Conservation (phyloP, 2,329 filamentous ascomycete genomes). For the Diplodia sapinea region DNA sequence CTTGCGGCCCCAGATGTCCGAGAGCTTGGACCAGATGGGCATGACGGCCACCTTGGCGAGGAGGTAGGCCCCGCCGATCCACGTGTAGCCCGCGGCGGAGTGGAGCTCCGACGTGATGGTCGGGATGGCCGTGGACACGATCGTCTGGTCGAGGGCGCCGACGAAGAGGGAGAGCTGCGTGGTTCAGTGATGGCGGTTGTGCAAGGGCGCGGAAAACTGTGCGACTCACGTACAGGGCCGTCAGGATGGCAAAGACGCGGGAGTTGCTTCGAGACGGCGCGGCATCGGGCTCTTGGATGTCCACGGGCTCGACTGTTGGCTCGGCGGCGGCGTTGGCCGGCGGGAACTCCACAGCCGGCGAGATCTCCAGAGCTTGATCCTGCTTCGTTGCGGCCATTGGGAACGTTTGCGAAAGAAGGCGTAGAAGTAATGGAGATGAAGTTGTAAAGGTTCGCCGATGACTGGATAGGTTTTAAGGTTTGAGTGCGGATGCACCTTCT, state of each 20-base stretch:
- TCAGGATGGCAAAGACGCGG: neutral
- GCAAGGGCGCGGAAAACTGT: too few species aligned
- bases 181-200: neutral
- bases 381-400: neutral
- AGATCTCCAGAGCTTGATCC: neutral
- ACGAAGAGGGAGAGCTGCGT: conserved; percentile 49
- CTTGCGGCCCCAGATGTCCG: conserved; percentile 65
- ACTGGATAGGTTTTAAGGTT: too few species aligned
- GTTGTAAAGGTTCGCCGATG: too few species aligned
- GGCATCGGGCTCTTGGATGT: neutral
- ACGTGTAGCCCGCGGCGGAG: conserved; percentile 73
- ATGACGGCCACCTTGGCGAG: conserved; percentile 70
- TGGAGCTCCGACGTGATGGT: conserved; percentile 68
- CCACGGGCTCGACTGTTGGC: neutral
- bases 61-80: conserved; percentile 77
- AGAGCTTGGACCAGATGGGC: conserved; percentile 72
- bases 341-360: neutral
- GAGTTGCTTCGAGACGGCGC: neutral
- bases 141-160: conserved; percentile 58
- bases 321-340: neutral
- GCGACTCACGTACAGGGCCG: neutral
- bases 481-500: too few species aligned
- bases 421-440: too few species aligned
- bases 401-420: too few species aligned
- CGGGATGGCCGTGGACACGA: conserved; percentile 69